Conservation (phyloP, 202 grass and related monocot genomes). For the Carex sylvatica region DNA sequence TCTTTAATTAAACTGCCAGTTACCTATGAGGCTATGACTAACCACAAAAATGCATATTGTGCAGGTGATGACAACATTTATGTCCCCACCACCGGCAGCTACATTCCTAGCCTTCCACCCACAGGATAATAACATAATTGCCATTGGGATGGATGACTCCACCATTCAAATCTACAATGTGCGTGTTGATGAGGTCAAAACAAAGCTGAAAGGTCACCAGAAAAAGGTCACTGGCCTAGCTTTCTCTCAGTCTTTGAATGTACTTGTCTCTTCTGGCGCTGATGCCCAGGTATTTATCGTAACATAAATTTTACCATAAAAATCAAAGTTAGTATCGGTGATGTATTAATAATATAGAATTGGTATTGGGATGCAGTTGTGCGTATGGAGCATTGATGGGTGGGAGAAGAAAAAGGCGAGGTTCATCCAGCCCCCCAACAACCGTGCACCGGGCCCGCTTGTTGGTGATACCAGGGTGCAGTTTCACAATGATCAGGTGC, state of each 20-base stretch:
- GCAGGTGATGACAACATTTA: conserved; percentile 98
- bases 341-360: conserved; percentile 18
- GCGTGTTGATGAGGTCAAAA: conserved; percentile 87
- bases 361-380: conserved; percentile 53
- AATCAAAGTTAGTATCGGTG: neutral
- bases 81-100: conserved; percentile 87
- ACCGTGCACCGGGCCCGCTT: conserved; percentile 52
- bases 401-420: conserved; percentile 97
- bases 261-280: conserved; percentile 88
- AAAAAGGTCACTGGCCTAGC: conserved; percentile 90
- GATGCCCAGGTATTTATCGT: conserved; percentile 78
- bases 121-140: conserved; percentile 98
- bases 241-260: conserved; percentile 81
- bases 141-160: conserved; percentile 94
- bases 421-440: conserved; percentile 68
- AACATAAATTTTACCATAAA: neutral
- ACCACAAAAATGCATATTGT: neutral
- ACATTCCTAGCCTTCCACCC: conserved; percentile 97
- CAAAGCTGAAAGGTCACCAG: conserved; percentile 95
- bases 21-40: neutral
- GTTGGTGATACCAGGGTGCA: conserved; percentile 94
- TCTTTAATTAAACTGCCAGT: neutral
- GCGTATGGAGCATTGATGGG: conserved; percentile 92
- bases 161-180: conserved; percentile 97
- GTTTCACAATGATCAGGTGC: conserved; percentile 96